Evolutionary conservation across 2,329 filamentous ascomycete species (phyloP).

Genomic region (Raffaelea arxii): DNA sequence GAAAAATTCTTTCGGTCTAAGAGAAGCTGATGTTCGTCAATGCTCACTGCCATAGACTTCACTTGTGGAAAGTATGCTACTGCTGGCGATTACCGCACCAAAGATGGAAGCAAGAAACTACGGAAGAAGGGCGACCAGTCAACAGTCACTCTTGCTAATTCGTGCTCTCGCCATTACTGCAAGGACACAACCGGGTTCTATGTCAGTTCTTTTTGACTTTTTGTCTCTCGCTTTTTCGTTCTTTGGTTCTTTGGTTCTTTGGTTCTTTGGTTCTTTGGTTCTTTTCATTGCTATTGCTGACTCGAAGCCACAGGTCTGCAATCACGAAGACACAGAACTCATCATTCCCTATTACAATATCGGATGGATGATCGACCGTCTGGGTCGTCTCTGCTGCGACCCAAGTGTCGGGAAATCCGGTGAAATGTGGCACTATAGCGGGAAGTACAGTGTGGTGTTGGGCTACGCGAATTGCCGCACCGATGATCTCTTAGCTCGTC

Average conservation of each 20-base stretch:
- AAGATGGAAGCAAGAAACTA: neutral
- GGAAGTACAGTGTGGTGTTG: constrained; percentile 6
- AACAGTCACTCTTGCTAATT: neutral
- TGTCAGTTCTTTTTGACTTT: neutral
- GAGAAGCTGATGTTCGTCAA: too few species aligned
- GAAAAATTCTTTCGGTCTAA: neutral
- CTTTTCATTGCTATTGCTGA: neutral
- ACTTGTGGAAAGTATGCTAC: constrained; percentile 7
- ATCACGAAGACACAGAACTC: constrained; percentile 2
- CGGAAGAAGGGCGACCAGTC: constrained; percentile 3
- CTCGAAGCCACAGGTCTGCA: constrained; percentile 3
- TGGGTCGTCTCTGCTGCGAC: constrained; percentile 9
- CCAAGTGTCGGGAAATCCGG: constrained; percentile 6
- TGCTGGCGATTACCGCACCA: neutral
- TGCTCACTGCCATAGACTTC: neutral
- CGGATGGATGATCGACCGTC: constrained; percentile 9
- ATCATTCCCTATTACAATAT: constrained; percentile 8
- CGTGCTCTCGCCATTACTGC: constrained; percentile 8
- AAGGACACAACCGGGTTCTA: constrained; percentile 9
- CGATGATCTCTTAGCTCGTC: neutral
- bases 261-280: neutral
- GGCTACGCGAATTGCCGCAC: constrained; percentile 9
- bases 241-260: neutral
- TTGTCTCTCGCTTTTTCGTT: neutral
- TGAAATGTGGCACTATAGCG: constrained; percentile 7